A percentile compares a stretch with the other conserved stretches of the same genome.
phyloP scores from a whole-genome alignment of 1,284 basidiomycete species.

The Microbotryum violaceum region DNA sequence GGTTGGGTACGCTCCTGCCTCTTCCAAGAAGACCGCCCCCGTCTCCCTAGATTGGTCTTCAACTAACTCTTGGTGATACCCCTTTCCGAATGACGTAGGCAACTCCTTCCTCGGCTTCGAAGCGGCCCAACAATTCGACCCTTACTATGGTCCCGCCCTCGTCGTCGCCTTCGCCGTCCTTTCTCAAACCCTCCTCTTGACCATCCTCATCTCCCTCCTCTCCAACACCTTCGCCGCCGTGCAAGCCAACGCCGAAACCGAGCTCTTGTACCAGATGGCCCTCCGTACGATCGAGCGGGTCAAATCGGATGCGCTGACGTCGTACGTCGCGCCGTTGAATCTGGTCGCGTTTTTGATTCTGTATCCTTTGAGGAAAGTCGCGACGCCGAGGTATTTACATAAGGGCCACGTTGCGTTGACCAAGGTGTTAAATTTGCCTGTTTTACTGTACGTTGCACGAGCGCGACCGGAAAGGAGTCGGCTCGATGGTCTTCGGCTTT shows the following conservation, averaged over 20 bases:
- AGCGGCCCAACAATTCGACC: slow-evolving; percentile 28
- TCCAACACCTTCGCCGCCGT: slow-evolving; percentile 32
- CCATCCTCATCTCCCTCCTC: slow-evolving; percentile 35
- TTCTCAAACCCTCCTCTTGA: slow-evolving; percentile 19
- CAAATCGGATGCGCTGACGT: slow-evolving; percentile 32
- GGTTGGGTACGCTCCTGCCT: neutral
- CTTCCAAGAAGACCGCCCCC: too few species aligned
- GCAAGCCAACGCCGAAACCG: slow-evolving; percentile 28
- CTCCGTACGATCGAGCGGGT: slow-evolving; percentile 35
- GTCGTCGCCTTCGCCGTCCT: slow-evolving; percentile 28
- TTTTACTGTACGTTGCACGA: slow-evolving; percentile 7
- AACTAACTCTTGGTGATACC: too few species aligned
- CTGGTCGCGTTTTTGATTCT: slow-evolving; percentile 28
- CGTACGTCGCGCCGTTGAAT: slow-evolving; percentile 30
- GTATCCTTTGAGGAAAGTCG: slow-evolving; percentile 15
- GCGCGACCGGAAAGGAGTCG: neutral
- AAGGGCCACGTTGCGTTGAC: slow-evolving; percentile 29
- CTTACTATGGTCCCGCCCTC: slow-evolving; percentile 23
- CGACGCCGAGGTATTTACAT: slow-evolving; percentile 26
- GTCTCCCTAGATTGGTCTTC: too few species aligned
- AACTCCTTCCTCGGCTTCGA: slow-evolving; percentile 26
- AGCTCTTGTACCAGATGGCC: slow-evolving; percentile 31
- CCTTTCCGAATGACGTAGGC: too few species aligned
- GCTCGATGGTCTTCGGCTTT: neutral
- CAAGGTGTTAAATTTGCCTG: slow-evolving; percentile 21